Base-by-base conservation (phyloP, 192 early-diverging fungal genomes). In the Glomus cerebriforme region DNA sequence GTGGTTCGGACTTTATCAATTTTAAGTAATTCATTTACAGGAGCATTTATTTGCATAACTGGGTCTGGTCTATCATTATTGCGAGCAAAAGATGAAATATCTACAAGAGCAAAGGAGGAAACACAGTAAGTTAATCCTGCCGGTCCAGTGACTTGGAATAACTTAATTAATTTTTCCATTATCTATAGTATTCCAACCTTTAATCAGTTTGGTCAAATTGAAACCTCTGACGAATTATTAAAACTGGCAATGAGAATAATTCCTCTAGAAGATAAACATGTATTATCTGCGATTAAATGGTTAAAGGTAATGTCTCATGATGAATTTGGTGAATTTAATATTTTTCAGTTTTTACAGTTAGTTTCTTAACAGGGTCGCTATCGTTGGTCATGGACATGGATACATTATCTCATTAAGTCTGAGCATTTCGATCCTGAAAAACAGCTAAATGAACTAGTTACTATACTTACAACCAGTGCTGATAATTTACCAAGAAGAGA, bases 121-220 rank as follows among this genome's bases (percentile, higher is more conserved):
- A 0, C 0, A 24, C n/a, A 24, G 26, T 64, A 64, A 64, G 26
- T 27, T 64, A 29, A 64, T 26, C 63, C 7, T 64, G 63, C 0
- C 26, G 2, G 17, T 49, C 3, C 47, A 49, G 3, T 49, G 47
- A 49, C 5, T 49, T 49, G 15, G 47, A 49, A 49, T 49, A 49
- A 49, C 47, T 49, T 49, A 65, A 65, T 32, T 65, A 65, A 65
- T 29, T 3, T 65, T 65, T 65, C 26, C 26, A 65, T 65, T 65
- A 29, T 65, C 26, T 65, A 65, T 19, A 70, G 68, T 70, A 19
- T 70, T 70, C 17, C 37, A 70, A 70, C 4, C 68, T 70, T 70
- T 70, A 32, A n/a, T 70, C 0, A 70, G 68, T 70, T 70, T 70
- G 68, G 35, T 70, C 17, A 8, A 43, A 70, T 70, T 70, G 68